phyloP scores from a whole-genome alignment of 169 alveolate genomes.

The Plasmodium ovale region DNA sequence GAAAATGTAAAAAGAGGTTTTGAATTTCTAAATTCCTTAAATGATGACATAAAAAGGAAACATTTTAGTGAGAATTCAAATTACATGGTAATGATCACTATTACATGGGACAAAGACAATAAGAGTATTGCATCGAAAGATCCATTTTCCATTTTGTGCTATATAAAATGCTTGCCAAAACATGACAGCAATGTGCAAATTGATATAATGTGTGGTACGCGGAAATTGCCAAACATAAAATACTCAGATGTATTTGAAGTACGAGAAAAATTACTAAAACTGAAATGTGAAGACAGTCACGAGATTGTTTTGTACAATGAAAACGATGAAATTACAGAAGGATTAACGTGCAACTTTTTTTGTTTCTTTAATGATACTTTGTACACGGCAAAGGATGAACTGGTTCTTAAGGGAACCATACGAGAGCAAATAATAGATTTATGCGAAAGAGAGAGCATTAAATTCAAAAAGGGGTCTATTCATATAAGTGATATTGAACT shows the following conservation, averaged over 20 bases:
- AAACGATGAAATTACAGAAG: slow-evolving; percentile 68
- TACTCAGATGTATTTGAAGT: slow-evolving; percentile 58
- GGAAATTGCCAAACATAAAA: slow-evolving; percentile 68
- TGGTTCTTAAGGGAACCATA: slow-evolving; percentile 64
- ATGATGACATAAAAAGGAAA: slow-evolving; percentile 57
- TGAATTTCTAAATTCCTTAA: slow-evolving; percentile 40
- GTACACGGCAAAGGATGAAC: slow-evolving; percentile 53
- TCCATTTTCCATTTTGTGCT: slow-evolving; percentile 43
- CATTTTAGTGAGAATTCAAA: slow-evolving; percentile 45
- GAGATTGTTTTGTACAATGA: slow-evolving; percentile 62
- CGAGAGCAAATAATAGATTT: slow-evolving; percentile 48
- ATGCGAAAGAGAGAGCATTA: slow-evolving; percentile 39
- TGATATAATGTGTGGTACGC: slow-evolving; percentile 62
- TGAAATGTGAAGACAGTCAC: slow-evolving; percentile 40
- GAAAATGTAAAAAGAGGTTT: slow-evolving; percentile 50
- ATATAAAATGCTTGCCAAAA: slow-evolving; percentile 52
- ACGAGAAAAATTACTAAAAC: slow-evolving; percentile 51
- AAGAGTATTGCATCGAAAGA: neutral
- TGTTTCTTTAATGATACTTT: slow-evolving; percentile 44
- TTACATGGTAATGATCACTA: slow-evolving; percentile 59
- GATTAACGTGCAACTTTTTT: slow-evolving; percentile 66
- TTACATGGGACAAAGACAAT: slow-evolving; percentile 22
- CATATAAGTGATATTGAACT: slow-evolving; percentile 35
- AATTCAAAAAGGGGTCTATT: slow-evolving; percentile 32
- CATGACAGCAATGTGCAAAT: slow-evolving; percentile 30